These are phyloP conservation scores for Elsinoe necatrix DNA, from an alignment of 2,329 filamentous ascomycete species.

Conservation along the genomic window DNA sequence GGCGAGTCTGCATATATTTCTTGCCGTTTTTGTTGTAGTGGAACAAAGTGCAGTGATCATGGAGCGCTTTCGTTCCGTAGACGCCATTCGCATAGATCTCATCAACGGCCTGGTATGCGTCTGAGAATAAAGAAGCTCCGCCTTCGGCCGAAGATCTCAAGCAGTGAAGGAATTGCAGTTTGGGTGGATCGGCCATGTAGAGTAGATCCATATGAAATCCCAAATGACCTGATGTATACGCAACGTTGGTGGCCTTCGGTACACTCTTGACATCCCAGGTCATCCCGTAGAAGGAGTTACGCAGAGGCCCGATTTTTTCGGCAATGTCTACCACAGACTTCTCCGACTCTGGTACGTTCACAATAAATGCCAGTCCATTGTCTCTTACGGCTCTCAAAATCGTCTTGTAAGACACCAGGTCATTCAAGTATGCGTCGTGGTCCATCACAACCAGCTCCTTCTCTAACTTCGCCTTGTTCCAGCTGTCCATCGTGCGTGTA, in stretches of 20 bases:
- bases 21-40: constrained; percentile 42
- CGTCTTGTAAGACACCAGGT: constrained; percentile 49
- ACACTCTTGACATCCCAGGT: constrained; percentile 86
- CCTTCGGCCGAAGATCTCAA: constrained; percentile 70
- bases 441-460: constrained; percentile 50
- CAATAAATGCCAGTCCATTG: constrained; percentile 69
- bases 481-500: constrained; percentile 22
- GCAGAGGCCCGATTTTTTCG: constrained; percentile 64
- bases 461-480: constrained; percentile 41
- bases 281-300: constrained; percentile 81
- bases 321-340: constrained; percentile 56
- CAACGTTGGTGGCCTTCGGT: constrained; percentile 78
- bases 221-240: constrained; percentile 71
- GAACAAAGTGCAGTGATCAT: constrained; percentile 39
- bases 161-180: constrained; percentile 83
- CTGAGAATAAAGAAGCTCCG: constrained; percentile 79
- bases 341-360: constrained; percentile 54
- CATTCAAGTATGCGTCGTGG: constrained; percentile 63
- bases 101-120: constrained; percentile 56
- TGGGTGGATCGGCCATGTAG: constrained; percentile 71
- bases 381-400: constrained; percentile 55
- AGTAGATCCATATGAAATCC: constrained; percentile 90
- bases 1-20: constrained; percentile 25
- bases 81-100: constrained; percentile 23
- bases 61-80: constrained; percentile 7